Base-by-base conservation (phyloP, 2,329 filamentous ascomycete species). In the Elsinoe arachidis region DNA sequence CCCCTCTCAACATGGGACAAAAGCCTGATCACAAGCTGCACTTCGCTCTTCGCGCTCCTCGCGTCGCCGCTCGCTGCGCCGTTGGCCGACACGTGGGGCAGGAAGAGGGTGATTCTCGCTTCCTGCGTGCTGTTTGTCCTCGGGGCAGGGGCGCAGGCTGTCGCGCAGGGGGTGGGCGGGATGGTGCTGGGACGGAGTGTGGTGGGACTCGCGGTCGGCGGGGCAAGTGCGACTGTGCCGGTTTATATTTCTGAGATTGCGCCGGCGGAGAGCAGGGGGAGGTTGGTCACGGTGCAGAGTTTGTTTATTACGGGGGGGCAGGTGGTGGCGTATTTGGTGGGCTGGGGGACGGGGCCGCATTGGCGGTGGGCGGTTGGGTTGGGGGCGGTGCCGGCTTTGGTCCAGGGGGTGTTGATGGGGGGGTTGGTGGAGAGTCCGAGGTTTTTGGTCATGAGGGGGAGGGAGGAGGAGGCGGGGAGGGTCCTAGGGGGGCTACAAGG, bases 341-440 rank as follows among this genome's bases (percentile, higher is more conserved):
- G 92, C 1, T 96, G 88, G 86, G 70, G 78, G 0, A 78, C 80
- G 6, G 59, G 64, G 6, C 80, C 78, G 11, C 89, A 87, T 1
- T 97, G 92, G 91, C 78, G 90, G 52, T 95, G 88, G 85, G 91
- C 96, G 81, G 90, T 96, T 0, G 91, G 91, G 0, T 72, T 96
- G 0, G 92, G 91, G 0, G 87, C 87, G 7, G 61, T 86, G 23
- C 92, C 92, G 0, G 91, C 90, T 0, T 69, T 81, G 0, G 57
- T 90, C 2, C 92, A 96, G 69, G 80, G 82, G 4, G 68, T 77
- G 0, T 73, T 95, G 56, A 73, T 96, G 59, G 64, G 83, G 2
- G 76, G 83, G 54, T 86, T 96, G 80, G 90, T 90, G 0, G 92
- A 97, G 72, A 95, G 88, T 11, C 92, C 92, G 34, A 79, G 92